These are phyloP conservation scores for Bolboschoenoplectus hybrid DNA, from an alignment of 202 grass and related monocot genomes.

Conservation along the genomic window DNA sequence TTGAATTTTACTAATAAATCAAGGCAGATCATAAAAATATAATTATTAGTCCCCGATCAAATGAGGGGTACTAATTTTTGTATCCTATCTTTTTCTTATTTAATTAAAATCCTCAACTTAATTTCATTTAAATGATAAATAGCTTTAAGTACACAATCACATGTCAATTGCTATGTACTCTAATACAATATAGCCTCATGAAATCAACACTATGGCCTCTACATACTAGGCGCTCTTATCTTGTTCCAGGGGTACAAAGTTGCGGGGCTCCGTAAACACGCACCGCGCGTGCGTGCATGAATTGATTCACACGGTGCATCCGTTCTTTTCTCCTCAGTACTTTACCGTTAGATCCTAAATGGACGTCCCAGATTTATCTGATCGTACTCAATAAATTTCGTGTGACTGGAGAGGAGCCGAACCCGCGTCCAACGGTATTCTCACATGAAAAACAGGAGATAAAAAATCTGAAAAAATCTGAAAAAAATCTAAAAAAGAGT, in stretches of 20 bases:
- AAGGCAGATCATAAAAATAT: too few relatives aligned
- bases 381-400: background rate
- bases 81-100: too few relatives aligned
- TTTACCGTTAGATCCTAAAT: background rate
- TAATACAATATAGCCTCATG: background rate
- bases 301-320: conserved; percentile 23
- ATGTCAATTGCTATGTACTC: background rate
- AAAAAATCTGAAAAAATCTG: too few relatives aligned
- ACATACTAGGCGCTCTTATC: background rate
- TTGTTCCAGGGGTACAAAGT: background rate
- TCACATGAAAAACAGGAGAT: background rate
- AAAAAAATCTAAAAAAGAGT: background rate
- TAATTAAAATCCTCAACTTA: too few relatives aligned
- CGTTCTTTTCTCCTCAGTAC: background rate
- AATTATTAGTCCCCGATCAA: too few relatives aligned
- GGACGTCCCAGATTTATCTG: background rate
- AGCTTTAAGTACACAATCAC: too few relatives aligned
- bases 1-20: too few relatives aligned
- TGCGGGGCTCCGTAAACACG: background rate
- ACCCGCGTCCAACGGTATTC: background rate
- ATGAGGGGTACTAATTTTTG: too few relatives aligned
- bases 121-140: too few relatives aligned
- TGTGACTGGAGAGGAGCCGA: conserved; percentile 16
- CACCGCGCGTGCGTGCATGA: background rate
- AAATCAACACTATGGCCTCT: background rate